Evolutionary conservation across 2,329 filamentous ascomycete genomes (phyloP).

Genomic region (Monilinia laxa): DNA sequence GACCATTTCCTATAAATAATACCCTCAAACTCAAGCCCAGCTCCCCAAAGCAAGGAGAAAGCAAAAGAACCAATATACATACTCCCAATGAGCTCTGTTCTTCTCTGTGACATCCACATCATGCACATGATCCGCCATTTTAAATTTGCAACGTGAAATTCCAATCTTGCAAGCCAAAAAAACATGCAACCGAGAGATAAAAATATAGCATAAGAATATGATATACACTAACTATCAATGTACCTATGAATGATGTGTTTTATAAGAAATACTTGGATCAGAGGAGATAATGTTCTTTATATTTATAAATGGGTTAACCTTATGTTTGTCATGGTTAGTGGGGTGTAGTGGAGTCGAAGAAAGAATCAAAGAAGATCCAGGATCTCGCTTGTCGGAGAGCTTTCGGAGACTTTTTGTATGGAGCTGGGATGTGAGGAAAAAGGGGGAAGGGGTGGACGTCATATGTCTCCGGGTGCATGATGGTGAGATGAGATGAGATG

Average conservation of each 20-base stretch:
- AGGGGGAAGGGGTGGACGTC: not conserved
- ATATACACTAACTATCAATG: not conserved
- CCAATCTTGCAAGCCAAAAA: not conserved
- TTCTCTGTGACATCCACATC: constrained; percentile 39
- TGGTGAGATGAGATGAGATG: not conserved
- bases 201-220: not conserved
- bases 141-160: not conserved
- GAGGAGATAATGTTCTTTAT: not conserved
- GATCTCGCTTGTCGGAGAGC: constrained; percentile 33
- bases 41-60: not conserved
- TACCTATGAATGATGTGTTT: too few species aligned
- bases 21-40: not conserved
- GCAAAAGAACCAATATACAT: constrained; percentile 29
- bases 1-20: not conserved
- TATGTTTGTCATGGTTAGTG: not conserved
- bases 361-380: not conserved
- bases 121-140: constrained; percentile 2
- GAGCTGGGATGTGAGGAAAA: constrained; percentile 16
- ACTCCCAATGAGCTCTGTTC: constrained; percentile 46
- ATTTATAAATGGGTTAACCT: not conserved
- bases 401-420: constrained; percentile 31
- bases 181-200: not conserved
- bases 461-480: constrained; percentile 24
- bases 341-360: not conserved
- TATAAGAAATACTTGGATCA: not conserved